Evolutionary conservation across 1,284 basidiomycete species (phyloP).

Genomic region (Ganoderma resinaceum): DNA sequence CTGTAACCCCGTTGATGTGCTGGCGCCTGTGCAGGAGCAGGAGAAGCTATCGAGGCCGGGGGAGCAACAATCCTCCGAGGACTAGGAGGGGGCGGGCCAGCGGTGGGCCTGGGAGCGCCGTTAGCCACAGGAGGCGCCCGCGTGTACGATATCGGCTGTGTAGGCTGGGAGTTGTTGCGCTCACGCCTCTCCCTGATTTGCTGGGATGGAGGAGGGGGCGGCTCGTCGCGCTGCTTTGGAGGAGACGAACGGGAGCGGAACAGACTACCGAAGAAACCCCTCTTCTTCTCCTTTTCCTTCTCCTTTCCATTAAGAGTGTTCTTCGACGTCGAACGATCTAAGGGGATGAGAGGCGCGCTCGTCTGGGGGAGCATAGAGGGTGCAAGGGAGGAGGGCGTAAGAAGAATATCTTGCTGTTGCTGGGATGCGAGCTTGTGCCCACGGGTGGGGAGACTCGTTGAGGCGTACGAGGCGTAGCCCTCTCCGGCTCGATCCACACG

Average conservation of each 20-base stretch:
- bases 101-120: conserved; percentile 8
- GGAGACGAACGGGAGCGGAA: conserved; percentile 47
- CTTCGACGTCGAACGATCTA: conserved; percentile 31
- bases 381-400: conserved; percentile 41
- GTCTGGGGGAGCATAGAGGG: conserved; percentile 37
- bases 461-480: conserved; percentile 23
- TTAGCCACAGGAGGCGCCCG: background rate
- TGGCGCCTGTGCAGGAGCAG: conserved; percentile 12
- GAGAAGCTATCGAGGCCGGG: conserved; percentile 8
- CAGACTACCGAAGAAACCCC: conserved; percentile 44
- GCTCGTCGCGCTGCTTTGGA: conserved; percentile 36
- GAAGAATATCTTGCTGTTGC: conserved; percentile 36
- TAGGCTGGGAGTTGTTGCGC: conserved; percentile 38
- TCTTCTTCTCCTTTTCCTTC: conserved; percentile 41
- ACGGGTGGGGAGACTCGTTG: conserved; percentile 24
- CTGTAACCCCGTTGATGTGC: conserved; percentile 18
- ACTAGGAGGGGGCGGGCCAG: background rate
- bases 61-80: conserved; percentile 26
- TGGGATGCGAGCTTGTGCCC: conserved; percentile 29
- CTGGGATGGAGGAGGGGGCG: conserved; percentile 33
- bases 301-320: conserved; percentile 32
- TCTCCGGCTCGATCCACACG: conserved; percentile 14
- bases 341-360: conserved; percentile 16
- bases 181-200: conserved; percentile 32
- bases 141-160: conserved; percentile 22